phyloP scores from a whole-genome alignment of 2,329 filamentous ascomycete genomes.

The Pleurostoma richardsiae region DNA sequence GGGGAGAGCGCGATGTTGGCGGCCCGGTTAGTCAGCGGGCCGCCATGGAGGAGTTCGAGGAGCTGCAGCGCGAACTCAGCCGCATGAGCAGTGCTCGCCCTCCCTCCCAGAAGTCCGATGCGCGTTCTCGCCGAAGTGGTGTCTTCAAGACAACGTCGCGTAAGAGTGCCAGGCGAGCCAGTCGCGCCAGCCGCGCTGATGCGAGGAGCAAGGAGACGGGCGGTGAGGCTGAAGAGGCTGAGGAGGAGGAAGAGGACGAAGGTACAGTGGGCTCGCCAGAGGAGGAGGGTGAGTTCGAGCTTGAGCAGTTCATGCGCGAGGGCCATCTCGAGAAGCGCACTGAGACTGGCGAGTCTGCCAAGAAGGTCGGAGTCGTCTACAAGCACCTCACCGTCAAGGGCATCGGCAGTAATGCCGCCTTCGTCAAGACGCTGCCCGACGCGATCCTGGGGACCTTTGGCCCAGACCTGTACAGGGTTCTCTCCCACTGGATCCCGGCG shows the following conservation, averaged over 20 bases:
- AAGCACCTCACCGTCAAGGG: conserved; percentile 73
- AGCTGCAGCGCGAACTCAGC: neutral
- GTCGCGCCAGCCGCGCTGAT: neutral
- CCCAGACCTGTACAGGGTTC: conserved; percentile 66
- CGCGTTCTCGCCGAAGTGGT: neutral
- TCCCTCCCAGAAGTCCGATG: neutral
- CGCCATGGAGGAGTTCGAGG: neutral
- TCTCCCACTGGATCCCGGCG: conserved; percentile 35
- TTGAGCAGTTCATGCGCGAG: conserved; percentile 66
- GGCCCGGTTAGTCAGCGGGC: neutral
- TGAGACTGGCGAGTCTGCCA: conserved; percentile 58
- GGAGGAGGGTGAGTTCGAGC: conserved; percentile 58
- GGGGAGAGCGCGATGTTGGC: neutral
- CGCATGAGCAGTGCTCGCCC: neutral
- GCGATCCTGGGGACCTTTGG: conserved; percentile 76
- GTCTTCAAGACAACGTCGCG: neutral
- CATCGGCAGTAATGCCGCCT: conserved; percentile 58
- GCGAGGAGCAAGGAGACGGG: too few relatives aligned
- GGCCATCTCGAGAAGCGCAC: conserved; percentile 72
- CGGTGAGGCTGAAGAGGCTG: too few relatives aligned
- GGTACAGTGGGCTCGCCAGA: conserved; percentile 23
- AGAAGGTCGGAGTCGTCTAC: conserved; percentile 74
- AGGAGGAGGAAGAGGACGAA: neutral
- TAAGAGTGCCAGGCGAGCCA: neutral
- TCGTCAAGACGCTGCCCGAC: conserved; percentile 68